Evolutionary conservation across 2,329 filamentous ascomycete genomes (phyloP).

Genomic region (Hypoxylon sp.): DNA sequence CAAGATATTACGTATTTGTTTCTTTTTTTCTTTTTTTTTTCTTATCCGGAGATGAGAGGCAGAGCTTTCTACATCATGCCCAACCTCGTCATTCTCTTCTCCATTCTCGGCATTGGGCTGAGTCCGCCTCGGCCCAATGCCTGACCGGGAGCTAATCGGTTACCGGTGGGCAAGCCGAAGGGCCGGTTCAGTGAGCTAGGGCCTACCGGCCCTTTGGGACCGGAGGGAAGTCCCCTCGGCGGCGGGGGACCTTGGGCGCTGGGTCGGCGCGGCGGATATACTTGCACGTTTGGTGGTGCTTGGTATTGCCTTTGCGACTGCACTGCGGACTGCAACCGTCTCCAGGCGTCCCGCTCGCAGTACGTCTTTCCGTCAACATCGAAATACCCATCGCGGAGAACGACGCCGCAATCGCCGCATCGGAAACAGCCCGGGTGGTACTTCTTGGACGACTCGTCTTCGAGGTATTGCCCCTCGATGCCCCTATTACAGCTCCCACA

Average conservation of each 20-base stretch:
- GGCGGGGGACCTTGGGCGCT: conserved; percentile 43
- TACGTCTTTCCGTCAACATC: conserved; percentile 84
- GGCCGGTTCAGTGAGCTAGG: conserved; percentile 46
- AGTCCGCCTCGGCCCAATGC: conserved; percentile 51
- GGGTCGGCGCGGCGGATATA: conserved; percentile 34
- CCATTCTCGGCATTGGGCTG: conserved; percentile 62
- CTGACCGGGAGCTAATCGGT: conserved; percentile 53
- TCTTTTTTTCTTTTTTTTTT: too few species aligned
- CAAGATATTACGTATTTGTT: too few species aligned
- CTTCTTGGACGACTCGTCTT: conserved; percentile 81
- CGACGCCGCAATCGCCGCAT: conserved; percentile 80
- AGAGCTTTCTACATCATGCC: conserved; percentile 62
- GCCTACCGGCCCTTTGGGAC: conserved; percentile 14
- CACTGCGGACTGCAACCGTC: conserved; percentile 60
- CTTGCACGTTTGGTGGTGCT: conserved; percentile 37
- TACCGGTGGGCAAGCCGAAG: conserved; percentile 52
- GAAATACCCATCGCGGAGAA: conserved; percentile 87
- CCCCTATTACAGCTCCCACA: conserved; percentile 83
- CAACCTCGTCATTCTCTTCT: conserved; percentile 71
- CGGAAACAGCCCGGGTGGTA: conserved; percentile 90
- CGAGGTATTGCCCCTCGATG: conserved; percentile 93
- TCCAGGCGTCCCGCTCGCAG: conserved; percentile 87
- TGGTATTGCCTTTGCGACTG: conserved; percentile 46
- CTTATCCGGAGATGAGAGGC: not conserved
- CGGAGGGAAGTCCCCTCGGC: conserved; percentile 45